Conservation (phyloP, 768 basidiomycete species). For the Boletus subcaerulescens region DNA sequence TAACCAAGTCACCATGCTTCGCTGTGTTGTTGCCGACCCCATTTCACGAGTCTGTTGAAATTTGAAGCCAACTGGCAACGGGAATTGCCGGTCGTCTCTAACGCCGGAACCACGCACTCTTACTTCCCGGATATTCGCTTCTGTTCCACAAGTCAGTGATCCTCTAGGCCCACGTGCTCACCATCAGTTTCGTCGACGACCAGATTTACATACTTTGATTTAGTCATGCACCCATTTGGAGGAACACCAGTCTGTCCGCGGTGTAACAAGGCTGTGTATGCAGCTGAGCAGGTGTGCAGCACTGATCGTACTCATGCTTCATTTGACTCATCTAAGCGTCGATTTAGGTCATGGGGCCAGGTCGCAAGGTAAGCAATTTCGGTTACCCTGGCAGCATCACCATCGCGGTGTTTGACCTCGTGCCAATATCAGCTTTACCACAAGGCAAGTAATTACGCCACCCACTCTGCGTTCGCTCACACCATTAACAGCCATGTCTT, state of each 20-base stretch:
- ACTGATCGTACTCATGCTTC: not conserved
- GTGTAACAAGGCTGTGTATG: slow-evolving; percentile 78
- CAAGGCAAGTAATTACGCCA: slow-evolving; percentile 46
- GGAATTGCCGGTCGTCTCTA: slow-evolving; percentile 14
- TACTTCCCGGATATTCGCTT: not conserved
- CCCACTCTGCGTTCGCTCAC: not conserved
- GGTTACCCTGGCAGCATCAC: not conserved
- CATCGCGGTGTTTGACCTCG: not conserved
- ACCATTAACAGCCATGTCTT: slow-evolving; percentile 62
- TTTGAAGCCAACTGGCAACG: not conserved
- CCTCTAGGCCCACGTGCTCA: slow-evolving; percentile 1
- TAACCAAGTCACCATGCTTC: not conserved
- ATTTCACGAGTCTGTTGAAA: not conserved
- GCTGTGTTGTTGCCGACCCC: not conserved
- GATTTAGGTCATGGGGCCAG: slow-evolving; percentile 76
- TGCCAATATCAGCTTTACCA: slow-evolving; percentile 60
- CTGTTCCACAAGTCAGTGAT: not conserved
- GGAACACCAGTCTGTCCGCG: slow-evolving; percentile 70
- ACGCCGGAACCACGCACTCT: not conserved
- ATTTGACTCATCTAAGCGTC: slow-evolving; percentile 6
- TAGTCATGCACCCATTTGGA: slow-evolving; percentile 66
- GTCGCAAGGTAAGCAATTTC: slow-evolving; percentile 64
- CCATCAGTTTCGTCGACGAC: not conserved
- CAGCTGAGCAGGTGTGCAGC: slow-evolving; percentile 73
- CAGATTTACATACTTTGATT: slow-evolving; percentile 5